phyloP scores from a whole-genome alignment of 208 protist genomes.

The Naegleria lovaniensis region DNA sequence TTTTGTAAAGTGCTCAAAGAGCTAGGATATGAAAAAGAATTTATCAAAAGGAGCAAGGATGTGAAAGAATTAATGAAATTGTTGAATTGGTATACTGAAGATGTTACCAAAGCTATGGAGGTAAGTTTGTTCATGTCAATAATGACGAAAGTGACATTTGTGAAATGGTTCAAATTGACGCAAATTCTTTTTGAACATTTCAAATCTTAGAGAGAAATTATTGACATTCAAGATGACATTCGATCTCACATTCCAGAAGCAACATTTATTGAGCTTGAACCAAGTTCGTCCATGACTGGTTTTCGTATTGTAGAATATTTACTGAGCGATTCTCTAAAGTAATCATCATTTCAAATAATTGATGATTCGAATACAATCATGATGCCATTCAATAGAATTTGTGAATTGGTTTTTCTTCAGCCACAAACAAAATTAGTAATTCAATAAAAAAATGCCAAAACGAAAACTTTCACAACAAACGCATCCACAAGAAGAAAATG shows the following conservation, averaged over 20 bases:
- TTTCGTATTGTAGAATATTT: background rate
- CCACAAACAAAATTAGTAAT: too few species aligned
- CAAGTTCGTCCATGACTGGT: background rate
- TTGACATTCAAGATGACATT: constrained; percentile 3
- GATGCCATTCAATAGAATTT: too few species aligned
- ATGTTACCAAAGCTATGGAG: background rate
- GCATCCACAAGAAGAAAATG: too few species aligned
- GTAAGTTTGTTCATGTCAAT: too few species aligned
- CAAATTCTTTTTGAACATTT: too few species aligned
- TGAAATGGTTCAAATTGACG: too few species aligned
- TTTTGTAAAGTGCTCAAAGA: background rate
- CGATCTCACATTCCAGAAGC: background rate
- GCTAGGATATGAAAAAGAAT: background rate
- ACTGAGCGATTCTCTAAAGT: background rate
- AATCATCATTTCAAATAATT: too few species aligned
- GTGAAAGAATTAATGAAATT: background rate
- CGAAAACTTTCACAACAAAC: too few species aligned
- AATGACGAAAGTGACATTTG: too few species aligned
- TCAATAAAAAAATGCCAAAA: too few species aligned
- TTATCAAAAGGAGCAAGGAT: background rate
- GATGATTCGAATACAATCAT: too few species aligned
- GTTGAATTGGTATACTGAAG: background rate
- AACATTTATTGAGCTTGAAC: background rate
- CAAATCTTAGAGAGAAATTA: background rate
- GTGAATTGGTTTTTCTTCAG: too few species aligned